Conservation (phyloP, 2,329 filamentous ascomycete species). For the Tolypocladium amazonense region DNA sequence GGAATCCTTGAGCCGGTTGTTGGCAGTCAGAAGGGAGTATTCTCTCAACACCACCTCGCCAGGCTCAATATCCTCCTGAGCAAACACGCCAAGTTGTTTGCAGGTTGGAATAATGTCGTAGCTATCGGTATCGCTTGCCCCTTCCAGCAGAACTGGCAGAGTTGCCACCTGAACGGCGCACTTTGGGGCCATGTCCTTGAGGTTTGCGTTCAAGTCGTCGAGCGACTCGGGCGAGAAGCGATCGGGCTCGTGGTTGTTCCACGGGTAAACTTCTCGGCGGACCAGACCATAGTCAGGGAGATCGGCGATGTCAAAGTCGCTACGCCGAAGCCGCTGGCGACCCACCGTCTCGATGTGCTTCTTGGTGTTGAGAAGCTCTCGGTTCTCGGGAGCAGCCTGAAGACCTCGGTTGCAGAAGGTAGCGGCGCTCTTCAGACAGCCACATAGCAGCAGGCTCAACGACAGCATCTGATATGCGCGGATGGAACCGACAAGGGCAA, state of each 20-base stretch:
- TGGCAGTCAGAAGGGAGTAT: constrained; percentile 77
- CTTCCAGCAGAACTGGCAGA: constrained; percentile 59
- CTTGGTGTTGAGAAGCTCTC: constrained; percentile 42
- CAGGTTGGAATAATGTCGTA: constrained; percentile 47
- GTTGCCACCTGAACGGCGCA: constrained; percentile 68
- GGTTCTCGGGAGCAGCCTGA: constrained; percentile 40
- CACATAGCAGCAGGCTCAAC: constrained; percentile 49
- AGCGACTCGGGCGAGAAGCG: constrained; percentile 61
- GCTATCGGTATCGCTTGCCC: constrained; percentile 37
- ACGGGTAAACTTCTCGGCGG: constrained; percentile 59
- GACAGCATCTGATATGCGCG: constrained; percentile 50
- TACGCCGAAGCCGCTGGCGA: constrained; percentile 33
- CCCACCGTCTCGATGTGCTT: constrained; percentile 43
- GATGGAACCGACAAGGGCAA: constrained; percentile 40
- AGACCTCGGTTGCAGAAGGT: constrained; percentile 56
- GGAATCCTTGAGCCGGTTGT: constrained; percentile 76
- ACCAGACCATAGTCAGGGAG: constrained; percentile 62
- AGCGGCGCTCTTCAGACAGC: constrained; percentile 57
- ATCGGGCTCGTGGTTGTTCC: constrained; percentile 59
- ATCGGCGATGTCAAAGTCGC: constrained; percentile 37
- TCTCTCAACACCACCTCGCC: constrained; percentile 72
- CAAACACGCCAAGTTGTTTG: constrained; percentile 82
- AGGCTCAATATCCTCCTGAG: constrained; percentile 65
- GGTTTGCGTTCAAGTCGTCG: constrained; percentile 57
- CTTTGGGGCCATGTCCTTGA: constrained; percentile 63